Evolutionary conservation across 2,329 filamentous ascomycete genomes (phyloP).

Genomic region (Aspergillus sp.): DNA sequence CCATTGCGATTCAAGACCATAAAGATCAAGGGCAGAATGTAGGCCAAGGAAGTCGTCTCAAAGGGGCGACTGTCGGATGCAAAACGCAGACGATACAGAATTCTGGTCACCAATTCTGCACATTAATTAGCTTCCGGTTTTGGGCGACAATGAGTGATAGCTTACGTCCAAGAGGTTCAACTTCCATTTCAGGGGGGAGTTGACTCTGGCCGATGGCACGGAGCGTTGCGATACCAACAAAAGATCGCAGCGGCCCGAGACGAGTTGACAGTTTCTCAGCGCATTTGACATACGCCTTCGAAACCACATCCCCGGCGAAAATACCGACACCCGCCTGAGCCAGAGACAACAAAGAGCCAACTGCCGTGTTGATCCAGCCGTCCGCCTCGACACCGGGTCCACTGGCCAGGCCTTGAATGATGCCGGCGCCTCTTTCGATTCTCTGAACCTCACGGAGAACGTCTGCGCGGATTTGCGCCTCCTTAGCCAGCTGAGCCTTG

Average conservation of each 20-base stretch:
- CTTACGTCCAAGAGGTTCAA: constrained; percentile 70
- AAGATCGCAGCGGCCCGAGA: constrained; percentile 72
- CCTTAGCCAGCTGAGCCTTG: constrained; percentile 85
- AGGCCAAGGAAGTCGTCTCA: constrained; percentile 81
- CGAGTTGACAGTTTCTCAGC: constrained; percentile 71
- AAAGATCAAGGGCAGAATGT: constrained; percentile 79
- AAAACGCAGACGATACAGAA: constrained; percentile 87
- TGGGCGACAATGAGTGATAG: not conserved
- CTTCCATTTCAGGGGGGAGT: constrained; percentile 67
- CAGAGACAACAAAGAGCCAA: constrained; percentile 70
- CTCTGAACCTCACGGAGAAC: constrained; percentile 67
- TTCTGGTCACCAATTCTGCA: constrained; percentile 69
- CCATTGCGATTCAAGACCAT: constrained; percentile 76
- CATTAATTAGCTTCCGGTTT: not conserved
- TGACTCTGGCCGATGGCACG: constrained; percentile 72
- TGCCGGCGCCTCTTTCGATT: constrained; percentile 78
- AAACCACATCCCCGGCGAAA: constrained; percentile 75
- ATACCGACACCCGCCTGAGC: constrained; percentile 72
- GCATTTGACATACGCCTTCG: constrained; percentile 75
- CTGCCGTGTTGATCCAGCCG: constrained; percentile 81
- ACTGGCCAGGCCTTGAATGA: constrained; percentile 75
- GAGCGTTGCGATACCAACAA: constrained; percentile 83
- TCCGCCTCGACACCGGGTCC: constrained; percentile 87
- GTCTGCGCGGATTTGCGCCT: constrained; percentile 72
- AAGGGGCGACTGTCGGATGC: constrained; percentile 91